These are phyloP conservation scores for Pyrus pyrifolia DNA, from an alignment of 306 rosid species.

Conservation along the genomic window DNA sequence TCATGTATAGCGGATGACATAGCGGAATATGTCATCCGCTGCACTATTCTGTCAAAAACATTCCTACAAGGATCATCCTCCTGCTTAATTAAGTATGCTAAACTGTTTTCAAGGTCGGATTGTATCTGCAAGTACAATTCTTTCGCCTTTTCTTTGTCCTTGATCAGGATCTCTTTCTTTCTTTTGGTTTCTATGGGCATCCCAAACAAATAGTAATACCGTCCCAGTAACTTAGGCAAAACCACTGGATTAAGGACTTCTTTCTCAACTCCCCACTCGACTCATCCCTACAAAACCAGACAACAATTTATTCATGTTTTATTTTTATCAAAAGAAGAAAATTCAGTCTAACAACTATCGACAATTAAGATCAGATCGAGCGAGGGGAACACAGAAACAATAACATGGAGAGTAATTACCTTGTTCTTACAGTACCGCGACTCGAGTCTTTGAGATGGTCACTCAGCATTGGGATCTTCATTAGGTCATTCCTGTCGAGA, in stretches of 20 bases:
- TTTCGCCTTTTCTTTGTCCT: conserved; percentile 57
- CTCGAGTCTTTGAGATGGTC: conserved; percentile 23
- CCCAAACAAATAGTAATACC: conserved; percentile 70
- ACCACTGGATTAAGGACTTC: conserved; percentile 31
- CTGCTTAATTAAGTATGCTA: conserved; percentile 64
- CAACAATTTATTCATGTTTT: not conserved
- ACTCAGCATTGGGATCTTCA: conserved; percentile 46
- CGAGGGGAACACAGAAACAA: no score
- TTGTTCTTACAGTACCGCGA: conserved; percentile 22
- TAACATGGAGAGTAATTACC: conserved; percentile 32
- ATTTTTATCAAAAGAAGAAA: not conserved
- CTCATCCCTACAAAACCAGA: conserved; percentile 29
- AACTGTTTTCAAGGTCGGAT: conserved; percentile 55
- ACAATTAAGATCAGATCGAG: not conserved
- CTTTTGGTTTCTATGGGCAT: conserved; percentile 74
- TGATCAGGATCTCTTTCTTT: conserved; percentile 40
- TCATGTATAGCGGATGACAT: conserved; percentile 11
- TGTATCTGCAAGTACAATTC: conserved; percentile 62
- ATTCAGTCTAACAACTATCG: not conserved
- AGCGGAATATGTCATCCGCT: conserved; percentile 31
- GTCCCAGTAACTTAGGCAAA: conserved; percentile 73
- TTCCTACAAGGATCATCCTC: conserved; percentile 87
- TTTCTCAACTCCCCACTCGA: conserved; percentile 51
- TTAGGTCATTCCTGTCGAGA: conserved; percentile 66
- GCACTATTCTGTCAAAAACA: conserved; percentile 46